A percentile compares a stretch with the other conserved stretches of the same genome.
Evolutionary conservation across 2,329 filamentous ascomycete genomes (phyloP).

Genomic region (Thielaviopsis populi): DNA sequence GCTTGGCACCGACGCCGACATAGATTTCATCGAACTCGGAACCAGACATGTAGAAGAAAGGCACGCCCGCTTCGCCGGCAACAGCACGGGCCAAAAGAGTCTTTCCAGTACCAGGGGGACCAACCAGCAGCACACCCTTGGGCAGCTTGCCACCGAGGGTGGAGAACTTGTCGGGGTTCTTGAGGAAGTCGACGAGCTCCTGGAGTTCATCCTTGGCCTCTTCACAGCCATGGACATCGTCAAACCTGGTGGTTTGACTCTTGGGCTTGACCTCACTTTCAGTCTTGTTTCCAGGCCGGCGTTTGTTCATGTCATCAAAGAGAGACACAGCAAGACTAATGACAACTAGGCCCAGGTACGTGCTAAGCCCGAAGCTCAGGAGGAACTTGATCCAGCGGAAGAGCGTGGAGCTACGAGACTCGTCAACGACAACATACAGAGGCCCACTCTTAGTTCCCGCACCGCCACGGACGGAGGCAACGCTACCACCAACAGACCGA

Average conservation of each 20-base stretch:
- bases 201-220: conserved; percentile 97
- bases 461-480: conserved; percentile 40
- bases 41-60: conserved; percentile 99
- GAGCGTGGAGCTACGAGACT: conserved; percentile 60
- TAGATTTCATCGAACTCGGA: conserved; percentile 98
- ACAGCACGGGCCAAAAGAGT: conserved; percentile 90
- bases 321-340: conserved; percentile 56
- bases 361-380: conserved; percentile 59
- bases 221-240: conserved; percentile 90
- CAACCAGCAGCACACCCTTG: conserved; percentile 88
- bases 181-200: conserved; percentile 90
- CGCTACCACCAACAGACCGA: conserved; percentile 49
- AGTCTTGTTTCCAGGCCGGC: conserved; percentile 50
- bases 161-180: conserved; percentile 84
- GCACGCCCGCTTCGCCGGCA: conserved; percentile 89
- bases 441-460: conserved; percentile 66
- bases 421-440: conserved; percentile 92
- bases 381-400: conserved; percentile 91
- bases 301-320: conserved; percentile 62
- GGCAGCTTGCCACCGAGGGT: conserved; percentile 91
- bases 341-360: conserved; percentile 64
- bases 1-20: conserved; percentile 90
- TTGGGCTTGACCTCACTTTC: conserved; percentile 83
- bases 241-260: conserved; percentile 79
- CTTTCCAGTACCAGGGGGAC: conserved; percentile 93